A percentile compares a stretch with the other conserved stretches of the same genome.
phyloP scores from a whole-genome alignment of 768 basidiomycete genomes.

The Nidularia sp. region DNA sequence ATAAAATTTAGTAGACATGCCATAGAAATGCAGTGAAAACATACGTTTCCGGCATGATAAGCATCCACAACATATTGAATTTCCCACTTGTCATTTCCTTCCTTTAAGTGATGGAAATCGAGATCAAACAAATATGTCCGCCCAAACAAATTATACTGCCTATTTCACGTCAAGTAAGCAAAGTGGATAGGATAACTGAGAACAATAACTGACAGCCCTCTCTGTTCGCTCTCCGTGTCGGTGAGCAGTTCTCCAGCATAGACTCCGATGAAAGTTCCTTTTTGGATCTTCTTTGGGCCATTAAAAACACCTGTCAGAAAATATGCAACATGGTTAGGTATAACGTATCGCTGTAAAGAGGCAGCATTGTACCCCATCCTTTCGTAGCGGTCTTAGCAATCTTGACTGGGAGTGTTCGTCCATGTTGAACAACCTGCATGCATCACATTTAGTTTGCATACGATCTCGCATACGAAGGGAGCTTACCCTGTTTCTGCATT shows the following conservation, averaged over 20 bases:
- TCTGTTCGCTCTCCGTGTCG: conserved; percentile 58
- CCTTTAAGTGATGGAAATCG: conserved; percentile 67
- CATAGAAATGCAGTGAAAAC: conserved; percentile 16
- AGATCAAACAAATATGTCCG: conserved; percentile 80
- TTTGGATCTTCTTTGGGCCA: conserved; percentile 56
- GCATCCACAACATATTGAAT: conserved; percentile 72
- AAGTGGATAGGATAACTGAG: background rate
- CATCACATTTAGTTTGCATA: background rate
- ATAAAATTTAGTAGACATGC: background rate
- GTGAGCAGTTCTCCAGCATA: conserved; percentile 84
- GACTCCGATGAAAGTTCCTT: conserved; percentile 73
- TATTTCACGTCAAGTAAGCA: background rate
- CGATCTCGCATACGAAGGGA: conserved; percentile 1
- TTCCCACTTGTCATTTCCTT: conserved; percentile 28
- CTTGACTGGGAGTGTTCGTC: conserved; percentile 56
- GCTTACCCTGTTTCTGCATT: conserved; percentile 78
- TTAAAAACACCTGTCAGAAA: conserved; percentile 62
- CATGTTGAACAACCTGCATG: conserved; percentile 78
- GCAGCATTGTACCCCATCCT: conserved; percentile 70
- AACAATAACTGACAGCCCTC: conserved; percentile 55
- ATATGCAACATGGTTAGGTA: background rate
- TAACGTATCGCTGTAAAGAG: conserved; percentile 1
- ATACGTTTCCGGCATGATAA: conserved; percentile 81
- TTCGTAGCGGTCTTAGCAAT: conserved; percentile 72
- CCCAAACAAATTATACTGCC: conserved; percentile 65